Percentiles rank a stretch among this genome's conserved stretches.
Conservation (phyloP, 1,139 yeast species). For the Meyerozyma athensensis region DNA sequence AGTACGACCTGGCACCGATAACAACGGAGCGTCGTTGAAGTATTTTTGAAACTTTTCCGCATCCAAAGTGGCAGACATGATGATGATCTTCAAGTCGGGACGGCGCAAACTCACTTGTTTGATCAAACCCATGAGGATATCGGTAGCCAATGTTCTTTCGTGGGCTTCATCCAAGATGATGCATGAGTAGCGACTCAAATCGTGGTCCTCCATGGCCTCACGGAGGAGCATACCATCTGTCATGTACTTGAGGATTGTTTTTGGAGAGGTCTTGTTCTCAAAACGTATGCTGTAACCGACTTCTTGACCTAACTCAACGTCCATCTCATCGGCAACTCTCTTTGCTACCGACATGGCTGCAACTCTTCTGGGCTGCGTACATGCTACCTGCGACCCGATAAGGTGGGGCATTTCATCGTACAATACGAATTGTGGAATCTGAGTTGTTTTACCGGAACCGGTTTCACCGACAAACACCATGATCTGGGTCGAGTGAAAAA, state of each 20-base stretch:
- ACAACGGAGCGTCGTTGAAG: constrained; percentile 85
- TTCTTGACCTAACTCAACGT: constrained; percentile 82
- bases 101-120: constrained; percentile 78
- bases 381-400: constrained; percentile 76
- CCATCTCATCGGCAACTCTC: constrained; percentile 96
- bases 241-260: constrained; percentile 89
- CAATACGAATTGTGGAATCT: constrained; percentile 91
- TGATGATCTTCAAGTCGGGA: constrained; percentile 83
- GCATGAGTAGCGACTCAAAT: constrained; percentile 74
- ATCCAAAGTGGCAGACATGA: constrained; percentile 97
- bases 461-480: constrained; percentile 99
- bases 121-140: constrained; percentile 90
- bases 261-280: constrained; percentile 78
- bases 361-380: constrained; percentile 97
- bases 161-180: constrained; percentile 97
- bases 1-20: constrained; percentile 97
- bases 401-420: constrained; percentile 89
- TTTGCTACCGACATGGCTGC: constrained; percentile 98
- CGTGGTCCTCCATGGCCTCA: constrained; percentile 97
- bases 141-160: constrained; percentile 95
- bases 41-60: constrained; percentile 92
- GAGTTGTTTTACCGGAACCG: constrained; percentile 97
- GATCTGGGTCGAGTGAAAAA: constrained; percentile 84
- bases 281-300: constrained; percentile 94
- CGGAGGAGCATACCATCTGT: constrained; percentile 98